Evolutionary conservation across 148 eudicot genomes (phyloP).

Genomic region (Fagopyrum tataricum): DNA sequence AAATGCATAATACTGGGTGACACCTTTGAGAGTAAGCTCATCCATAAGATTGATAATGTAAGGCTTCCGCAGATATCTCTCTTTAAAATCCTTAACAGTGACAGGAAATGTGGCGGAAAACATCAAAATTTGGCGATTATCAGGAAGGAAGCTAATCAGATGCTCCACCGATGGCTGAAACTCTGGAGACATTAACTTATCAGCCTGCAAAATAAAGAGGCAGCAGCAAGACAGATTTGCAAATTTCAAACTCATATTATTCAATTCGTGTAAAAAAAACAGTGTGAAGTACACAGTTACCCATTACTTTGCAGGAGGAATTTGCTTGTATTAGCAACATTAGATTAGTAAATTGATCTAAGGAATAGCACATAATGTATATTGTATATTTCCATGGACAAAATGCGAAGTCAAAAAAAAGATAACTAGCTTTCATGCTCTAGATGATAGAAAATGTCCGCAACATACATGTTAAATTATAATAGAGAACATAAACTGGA

Average conservation of each 20-base stretch:
- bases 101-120: constrained; percentile 87
- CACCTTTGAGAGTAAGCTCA: constrained; percentile 86
- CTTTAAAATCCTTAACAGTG: constrained; percentile 82
- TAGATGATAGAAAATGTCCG: neutral
- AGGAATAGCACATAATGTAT: neutral
- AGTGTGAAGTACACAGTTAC: neutral
- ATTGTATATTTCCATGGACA: neutral
- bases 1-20: constrained; percentile 82
- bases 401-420: neutral
- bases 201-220: constrained; percentile 40
- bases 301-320: neutral
- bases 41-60: constrained; percentile 86
- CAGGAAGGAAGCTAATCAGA: constrained; percentile 39
- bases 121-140: constrained; percentile 53
- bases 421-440: neutral
- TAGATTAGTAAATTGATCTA: neutral
- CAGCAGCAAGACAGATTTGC: neutral
- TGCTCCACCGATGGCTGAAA: constrained; percentile 59
- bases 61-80: constrained; percentile 62
- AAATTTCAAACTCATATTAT: neutral
- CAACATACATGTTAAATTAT: neutral
- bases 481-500: neutral
- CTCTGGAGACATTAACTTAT: constrained; percentile 62
- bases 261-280: neutral
- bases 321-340: neutral